These are phyloP conservation scores for Onygenales sp. DNA, from an alignment of 2,329 filamentous ascomycete species.

Conservation along the genomic window DNA sequence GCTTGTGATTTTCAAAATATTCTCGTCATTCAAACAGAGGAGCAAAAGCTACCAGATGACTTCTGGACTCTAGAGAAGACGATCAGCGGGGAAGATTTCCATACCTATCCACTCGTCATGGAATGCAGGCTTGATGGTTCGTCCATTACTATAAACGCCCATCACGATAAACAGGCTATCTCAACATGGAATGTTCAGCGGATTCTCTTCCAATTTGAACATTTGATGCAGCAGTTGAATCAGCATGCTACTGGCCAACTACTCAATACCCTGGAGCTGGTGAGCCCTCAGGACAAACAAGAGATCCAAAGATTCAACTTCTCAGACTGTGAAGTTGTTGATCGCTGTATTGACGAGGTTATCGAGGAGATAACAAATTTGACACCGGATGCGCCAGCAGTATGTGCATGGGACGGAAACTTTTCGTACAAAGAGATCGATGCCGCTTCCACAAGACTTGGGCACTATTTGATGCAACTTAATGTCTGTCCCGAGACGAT, in stretches of 20 bases:
- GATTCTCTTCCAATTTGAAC: conserved; percentile 43
- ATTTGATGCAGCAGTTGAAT: conserved; percentile 26
- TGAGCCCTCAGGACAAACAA: conserved; percentile 24
- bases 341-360: conserved; percentile 15
- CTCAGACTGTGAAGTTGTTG: conserved; percentile 3
- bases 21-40: conserved; percentile 23
- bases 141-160: conserved; percentile 50
- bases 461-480: conserved; percentile 3
- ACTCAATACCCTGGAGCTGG: conserved; percentile 21
- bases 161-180: conserved; percentile 55
- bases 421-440: conserved; percentile 12
- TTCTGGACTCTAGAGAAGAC: conserved; percentile 9
- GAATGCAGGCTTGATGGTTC: conserved; percentile 50
- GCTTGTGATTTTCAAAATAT: conserved; percentile 34
- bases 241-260: conserved; percentile 15
- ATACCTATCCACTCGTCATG: conserved; percentile 43
- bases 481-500: conserved; percentile 9
- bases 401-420: conserved; percentile 14
- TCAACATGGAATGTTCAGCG: conserved; percentile 42
- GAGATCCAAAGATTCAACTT: conserved; percentile 25
- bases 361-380: conserved; percentile 9
- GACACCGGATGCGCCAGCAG: conserved; percentile 12
- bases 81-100: conserved; percentile 5
- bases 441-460: conserved; percentile 12
- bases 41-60: conserved; percentile 4